A percentile compares a stretch with the other conserved stretches of the same genome.
Conservation (phyloP, 139 green algal species). For the Chara braunii region DNA sequence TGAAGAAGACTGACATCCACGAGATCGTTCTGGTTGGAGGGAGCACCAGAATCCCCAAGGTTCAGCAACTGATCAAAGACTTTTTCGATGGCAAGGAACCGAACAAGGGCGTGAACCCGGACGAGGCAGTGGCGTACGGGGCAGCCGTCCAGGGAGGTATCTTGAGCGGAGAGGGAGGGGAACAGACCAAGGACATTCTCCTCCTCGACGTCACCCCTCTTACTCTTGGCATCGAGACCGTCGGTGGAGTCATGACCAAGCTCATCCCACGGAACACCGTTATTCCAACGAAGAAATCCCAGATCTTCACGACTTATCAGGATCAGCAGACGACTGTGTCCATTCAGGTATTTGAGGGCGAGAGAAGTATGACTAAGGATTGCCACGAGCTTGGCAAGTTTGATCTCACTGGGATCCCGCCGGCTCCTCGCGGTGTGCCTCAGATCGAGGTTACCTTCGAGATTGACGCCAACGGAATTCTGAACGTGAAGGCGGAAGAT, state of each 20-base stretch:
- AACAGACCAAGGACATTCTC: constrained; percentile 70
- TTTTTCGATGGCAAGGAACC: constrained; percentile 60
- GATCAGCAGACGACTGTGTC: constrained; percentile 76
- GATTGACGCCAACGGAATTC: constrained; percentile 57
- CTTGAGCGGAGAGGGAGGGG: constrained; percentile 64
- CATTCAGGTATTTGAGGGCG: constrained; percentile 60
- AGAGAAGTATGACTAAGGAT: constrained; percentile 53
- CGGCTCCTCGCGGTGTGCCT: constrained; percentile 44
- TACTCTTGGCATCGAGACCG: constrained; percentile 54
- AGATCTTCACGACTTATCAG: constrained; percentile 98
- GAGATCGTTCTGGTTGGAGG: constrained; percentile 95
- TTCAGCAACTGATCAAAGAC: constrained; percentile 86
- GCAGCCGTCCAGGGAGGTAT: constrained; percentile 70
- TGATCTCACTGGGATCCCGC: constrained; percentile 51
- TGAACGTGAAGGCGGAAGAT: constrained; percentile 55
- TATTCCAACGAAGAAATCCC: constrained; percentile 94
- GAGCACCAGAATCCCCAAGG: constrained; percentile 69
- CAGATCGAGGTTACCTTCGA: constrained; percentile 61
- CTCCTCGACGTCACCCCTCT: constrained; percentile 55
- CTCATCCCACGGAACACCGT: constrained; percentile 56
- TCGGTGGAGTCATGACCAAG: constrained; percentile 58
- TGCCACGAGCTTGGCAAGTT: constrained; percentile 55
- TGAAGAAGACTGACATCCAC: constrained; percentile 83
- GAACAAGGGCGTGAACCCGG: constrained; percentile 59
- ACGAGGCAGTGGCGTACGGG: constrained; percentile 55